Base-by-base conservation (phyloP, 2,329 filamentous ascomycete species). In the Trichoderma aggressivum region DNA sequence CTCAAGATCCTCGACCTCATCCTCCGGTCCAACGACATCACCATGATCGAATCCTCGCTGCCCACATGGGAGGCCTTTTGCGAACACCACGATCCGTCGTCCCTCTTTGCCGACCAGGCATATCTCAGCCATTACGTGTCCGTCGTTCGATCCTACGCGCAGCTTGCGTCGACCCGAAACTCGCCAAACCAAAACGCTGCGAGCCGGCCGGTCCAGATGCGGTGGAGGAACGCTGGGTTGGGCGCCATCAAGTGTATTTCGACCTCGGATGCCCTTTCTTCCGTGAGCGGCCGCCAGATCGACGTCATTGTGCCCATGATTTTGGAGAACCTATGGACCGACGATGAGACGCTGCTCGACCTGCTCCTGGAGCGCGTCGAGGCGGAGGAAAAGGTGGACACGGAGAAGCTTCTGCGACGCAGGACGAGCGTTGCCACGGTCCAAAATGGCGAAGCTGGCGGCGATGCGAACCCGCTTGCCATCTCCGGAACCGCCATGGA, bases 1-100 rank as follows among this genome's bases (percentile, higher is more conserved):
- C 89, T 98, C 78, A 92, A 91, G 76, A 92, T 98, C 74, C 88
- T 98, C 78, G 89, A 91, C 74, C 91, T 91, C 70, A 91, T 98
- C 76, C 88, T 98, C 68, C 89, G 90, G 72, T 97, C 94, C 73
- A 90, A 91, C 80, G 94, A 98, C 80, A 92, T 98, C 74, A 93
- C 92, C 75, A 93, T 98, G 90, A 91, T 97, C 73, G 94, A 98
- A 82, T 94, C 94, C 43, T 96, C 94, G 3, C 87, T 97, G 73
- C 88, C 91, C 3, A 94, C 93, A 4, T 98, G 97, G 79, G 90
- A 94, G 77, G 91, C 91, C 28, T 96, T 98, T 78, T 98, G 95
- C 83, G 88, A 90, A 72, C 88, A 97, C 82, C 94, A 97, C 80
- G 94, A 98, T 78, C 90, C 91, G 71, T 92, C 94, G 39, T 91